Percentiles rank a stretch among this genome's conserved stretches.
Evolutionary conservation across 352 stramenopile genomes (phyloP).

Genomic region (Pythium volutum): DNA sequence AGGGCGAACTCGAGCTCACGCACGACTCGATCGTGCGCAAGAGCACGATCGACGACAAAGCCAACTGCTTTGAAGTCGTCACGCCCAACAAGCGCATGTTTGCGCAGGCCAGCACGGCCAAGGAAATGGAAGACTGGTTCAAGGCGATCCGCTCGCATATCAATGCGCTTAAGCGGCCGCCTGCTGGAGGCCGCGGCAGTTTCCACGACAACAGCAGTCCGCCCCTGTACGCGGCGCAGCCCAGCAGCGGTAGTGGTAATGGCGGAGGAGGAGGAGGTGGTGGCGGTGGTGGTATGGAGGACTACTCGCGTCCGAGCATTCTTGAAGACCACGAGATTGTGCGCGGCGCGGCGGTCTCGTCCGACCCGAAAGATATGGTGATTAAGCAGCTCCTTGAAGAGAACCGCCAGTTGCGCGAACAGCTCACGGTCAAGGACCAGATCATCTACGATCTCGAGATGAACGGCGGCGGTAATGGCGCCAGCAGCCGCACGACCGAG

Average conservation of each 20-base stretch:
- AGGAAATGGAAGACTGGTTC: slow-evolving; percentile 87
- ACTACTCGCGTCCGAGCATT: slow-evolving; percentile 82
- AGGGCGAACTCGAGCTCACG: slow-evolving; percentile 79
- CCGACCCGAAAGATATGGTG: slow-evolving; percentile 83
- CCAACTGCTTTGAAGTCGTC: slow-evolving; percentile 85
- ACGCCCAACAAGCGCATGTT: slow-evolving; percentile 86
- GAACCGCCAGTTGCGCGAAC: slow-evolving; percentile 71
- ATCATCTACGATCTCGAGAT: slow-evolving; percentile 83
- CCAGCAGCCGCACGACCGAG: slow-evolving; percentile 14
- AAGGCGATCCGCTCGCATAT: slow-evolving; percentile 81
- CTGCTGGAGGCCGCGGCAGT: slow-evolving; percentile 49
- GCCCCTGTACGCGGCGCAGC: slow-evolving; percentile 25
- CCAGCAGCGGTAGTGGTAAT: slow-evolving; percentile 16
- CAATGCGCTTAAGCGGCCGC: slow-evolving; percentile 57
- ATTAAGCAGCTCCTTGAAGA: slow-evolving; percentile 87
- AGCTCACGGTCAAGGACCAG: slow-evolving; percentile 78
- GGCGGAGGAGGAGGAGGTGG: background rate
- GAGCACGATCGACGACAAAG: slow-evolving; percentile 83
- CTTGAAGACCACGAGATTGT: slow-evolving; percentile 84
- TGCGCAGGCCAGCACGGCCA: slow-evolving; percentile 71
- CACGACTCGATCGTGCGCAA: slow-evolving; percentile 78
- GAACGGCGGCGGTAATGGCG: slow-evolving; percentile 40
- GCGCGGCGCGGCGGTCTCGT: slow-evolving; percentile 68
- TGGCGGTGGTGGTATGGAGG: slow-evolving; percentile 31
- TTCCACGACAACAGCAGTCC: slow-evolving; percentile 49